Conservation (phyloP, 1,284 basidiomycete genomes). For the Ganoderma multipileum region DNA sequence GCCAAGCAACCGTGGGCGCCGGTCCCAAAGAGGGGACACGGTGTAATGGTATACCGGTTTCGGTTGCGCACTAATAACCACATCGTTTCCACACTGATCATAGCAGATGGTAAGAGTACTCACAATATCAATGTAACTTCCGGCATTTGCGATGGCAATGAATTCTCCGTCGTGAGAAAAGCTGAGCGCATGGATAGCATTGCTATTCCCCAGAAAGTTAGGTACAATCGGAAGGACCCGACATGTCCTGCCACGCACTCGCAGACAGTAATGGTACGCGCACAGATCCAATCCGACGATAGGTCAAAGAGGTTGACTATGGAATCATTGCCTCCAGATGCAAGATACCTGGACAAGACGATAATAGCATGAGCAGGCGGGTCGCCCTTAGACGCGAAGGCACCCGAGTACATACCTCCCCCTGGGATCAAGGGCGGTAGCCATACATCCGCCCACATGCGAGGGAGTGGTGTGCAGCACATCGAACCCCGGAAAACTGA, state of each 20-base stretch:
- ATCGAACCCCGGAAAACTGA: constrained; percentile 69
- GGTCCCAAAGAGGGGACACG: constrained; percentile 71
- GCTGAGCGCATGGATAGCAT: constrained; percentile 76
- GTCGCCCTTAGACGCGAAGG: not conserved
- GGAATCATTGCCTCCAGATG: constrained; percentile 79
- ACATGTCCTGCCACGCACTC: constrained; percentile 58
- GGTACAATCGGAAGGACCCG: not conserved
- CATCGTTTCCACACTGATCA: not conserved
- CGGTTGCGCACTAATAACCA: constrained; percentile 67
- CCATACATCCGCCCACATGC: constrained; percentile 78
- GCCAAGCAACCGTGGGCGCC: constrained; percentile 77
- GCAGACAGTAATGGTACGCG: constrained; percentile 76
- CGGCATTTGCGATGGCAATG: constrained; percentile 73
- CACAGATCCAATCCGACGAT: constrained; percentile 74
- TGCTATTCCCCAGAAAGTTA: constrained; percentile 46
- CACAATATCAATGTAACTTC: constrained; percentile 80
- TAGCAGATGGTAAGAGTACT: constrained; percentile 27
- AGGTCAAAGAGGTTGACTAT: constrained; percentile 82
- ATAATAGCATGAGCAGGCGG: not conserved
- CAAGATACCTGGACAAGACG: constrained; percentile 62
- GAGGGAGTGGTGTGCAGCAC: constrained; percentile 66
- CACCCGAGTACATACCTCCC: constrained; percentile 54
- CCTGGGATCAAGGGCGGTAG: constrained; percentile 76
- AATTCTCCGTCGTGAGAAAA: constrained; percentile 85
- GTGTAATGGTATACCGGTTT: constrained; percentile 72